These are phyloP conservation scores for Phytophthora pini DNA, from an alignment of 352 stramenopile genomes.

Conservation along the genomic window DNA sequence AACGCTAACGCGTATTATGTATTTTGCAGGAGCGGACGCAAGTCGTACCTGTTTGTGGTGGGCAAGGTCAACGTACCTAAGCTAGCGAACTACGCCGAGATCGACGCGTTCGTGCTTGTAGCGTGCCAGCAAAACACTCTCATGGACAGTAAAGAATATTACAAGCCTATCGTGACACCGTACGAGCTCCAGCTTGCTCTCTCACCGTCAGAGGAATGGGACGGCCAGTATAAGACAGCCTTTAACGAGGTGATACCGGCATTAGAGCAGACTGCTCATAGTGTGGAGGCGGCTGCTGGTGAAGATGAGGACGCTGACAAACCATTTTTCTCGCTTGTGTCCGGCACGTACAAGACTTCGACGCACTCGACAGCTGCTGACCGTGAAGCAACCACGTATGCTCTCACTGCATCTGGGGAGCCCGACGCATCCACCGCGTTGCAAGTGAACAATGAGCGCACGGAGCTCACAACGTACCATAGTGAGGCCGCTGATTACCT, in stretches of 20 bases:
- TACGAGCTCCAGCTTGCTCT: slow-evolving; percentile 96
- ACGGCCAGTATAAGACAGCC: slow-evolving; percentile 82
- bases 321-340: slow-evolving; percentile 86
- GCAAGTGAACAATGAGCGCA: slow-evolving; percentile 59
- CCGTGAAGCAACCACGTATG: slow-evolving; percentile 20
- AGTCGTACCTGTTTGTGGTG: slow-evolving; percentile 97
- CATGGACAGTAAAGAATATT: slow-evolving; percentile 93
- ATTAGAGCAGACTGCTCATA: slow-evolving; percentile 45
- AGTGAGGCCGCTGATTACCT: slow-evolving; percentile 84
- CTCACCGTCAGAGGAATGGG: slow-evolving; percentile 87
- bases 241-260: slow-evolving; percentile 83
- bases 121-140: slow-evolving; percentile 96
- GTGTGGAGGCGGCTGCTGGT: slow-evolving; percentile 36
- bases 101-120: slow-evolving; percentile 97
- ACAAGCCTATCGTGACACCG: slow-evolving; percentile 94
- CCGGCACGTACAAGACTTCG: slow-evolving; percentile 73
- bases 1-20: slow-evolving; percentile 9
- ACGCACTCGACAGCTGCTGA: slow-evolving; percentile 24
- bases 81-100: slow-evolving; percentile 97
- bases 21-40: slow-evolving; percentile 83
- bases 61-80: slow-evolving; percentile 98
- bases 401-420: slow-evolving; percentile 37
- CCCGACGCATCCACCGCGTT: slow-evolving; percentile 49
- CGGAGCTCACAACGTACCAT: slow-evolving; percentile 65
- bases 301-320: slow-evolving; percentile 58